Conservation (phyloP, 2,329 filamentous ascomycete genomes). For the Xylaria sp. region DNA sequence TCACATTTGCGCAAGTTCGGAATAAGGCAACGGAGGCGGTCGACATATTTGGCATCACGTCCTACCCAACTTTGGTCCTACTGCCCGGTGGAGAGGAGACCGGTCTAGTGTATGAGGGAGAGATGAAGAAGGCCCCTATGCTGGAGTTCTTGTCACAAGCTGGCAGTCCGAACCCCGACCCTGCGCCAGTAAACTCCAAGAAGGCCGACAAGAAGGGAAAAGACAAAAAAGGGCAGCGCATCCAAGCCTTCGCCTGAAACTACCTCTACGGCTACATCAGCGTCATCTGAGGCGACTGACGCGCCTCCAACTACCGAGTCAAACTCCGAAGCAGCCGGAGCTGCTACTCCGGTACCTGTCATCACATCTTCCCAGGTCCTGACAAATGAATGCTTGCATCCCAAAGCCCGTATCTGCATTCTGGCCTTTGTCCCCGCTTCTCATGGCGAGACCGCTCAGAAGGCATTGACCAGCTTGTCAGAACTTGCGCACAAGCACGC, state of each 20-base stretch:
- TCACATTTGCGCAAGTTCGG: constrained; percentile 76
- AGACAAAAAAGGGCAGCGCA: constrained; percentile 38
- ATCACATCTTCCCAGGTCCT: constrained; percentile 61
- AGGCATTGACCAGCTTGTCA: constrained; percentile 59
- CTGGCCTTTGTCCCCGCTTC: constrained; percentile 63
- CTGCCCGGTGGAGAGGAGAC: constrained; percentile 66
- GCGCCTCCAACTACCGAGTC: constrained; percentile 36
- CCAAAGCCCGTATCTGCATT: constrained; percentile 76
- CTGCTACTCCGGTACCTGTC: constrained; percentile 59
- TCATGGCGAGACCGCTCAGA: constrained; percentile 46
- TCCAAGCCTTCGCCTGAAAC: constrained; percentile 38
- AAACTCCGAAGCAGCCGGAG: constrained; percentile 46
- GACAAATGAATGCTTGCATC: constrained; percentile 63
- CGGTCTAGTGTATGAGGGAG: constrained; percentile 69
- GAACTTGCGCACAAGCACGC: constrained; percentile 72
- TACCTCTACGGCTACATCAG: constrained; percentile 37
- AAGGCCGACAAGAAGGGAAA: constrained; percentile 32
- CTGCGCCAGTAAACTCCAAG: constrained; percentile 27
- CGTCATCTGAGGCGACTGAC: constrained; percentile 35
- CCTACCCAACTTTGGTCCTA: constrained; percentile 76
- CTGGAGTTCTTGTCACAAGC: constrained; percentile 76
- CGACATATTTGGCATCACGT: constrained; percentile 67
- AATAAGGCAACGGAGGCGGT: constrained; percentile 70
- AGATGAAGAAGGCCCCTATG: constrained; percentile 79
- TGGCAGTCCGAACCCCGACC: constrained; percentile 73